Conservation (phyloP, 164 flowering plant species). For the Kalanchoe fedtschenkoi region DNA sequence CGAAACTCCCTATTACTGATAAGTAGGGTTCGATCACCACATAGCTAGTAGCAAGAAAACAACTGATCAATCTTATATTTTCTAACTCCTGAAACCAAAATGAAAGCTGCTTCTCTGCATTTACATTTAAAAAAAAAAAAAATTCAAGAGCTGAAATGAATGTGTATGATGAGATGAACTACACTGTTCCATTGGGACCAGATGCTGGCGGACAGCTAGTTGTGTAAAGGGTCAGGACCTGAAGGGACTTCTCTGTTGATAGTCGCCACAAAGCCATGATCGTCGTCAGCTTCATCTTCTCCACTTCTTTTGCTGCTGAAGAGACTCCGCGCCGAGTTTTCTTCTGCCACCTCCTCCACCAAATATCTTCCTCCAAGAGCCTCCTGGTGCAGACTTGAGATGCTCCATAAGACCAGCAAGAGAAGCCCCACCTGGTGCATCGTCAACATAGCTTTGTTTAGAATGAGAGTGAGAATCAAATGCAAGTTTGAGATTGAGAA, state of each 20-base stretch:
- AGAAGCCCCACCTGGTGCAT: neutral
- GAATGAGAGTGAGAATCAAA: too few species aligned
- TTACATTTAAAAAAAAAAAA: too few species aligned
- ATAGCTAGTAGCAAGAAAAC: too few species aligned
- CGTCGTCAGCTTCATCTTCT: neutral
- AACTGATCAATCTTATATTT: too few species aligned
- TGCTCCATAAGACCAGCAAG: neutral
- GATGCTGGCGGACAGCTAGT: neutral
- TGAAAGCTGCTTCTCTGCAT: too few species aligned
- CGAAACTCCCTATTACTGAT: too few species aligned
- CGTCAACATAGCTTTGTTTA: neutral
- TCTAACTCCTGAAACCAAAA: too few species aligned
- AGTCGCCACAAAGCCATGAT: neutral
- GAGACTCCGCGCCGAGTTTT: neutral
- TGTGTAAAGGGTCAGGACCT: slow-evolving; percentile 2
- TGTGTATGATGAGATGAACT: too few species aligned
- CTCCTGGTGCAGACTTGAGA: neutral
- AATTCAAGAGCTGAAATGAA: too few species aligned
- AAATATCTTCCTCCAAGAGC: neutral
- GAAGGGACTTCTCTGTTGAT: neutral
- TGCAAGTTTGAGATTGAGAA: neutral
- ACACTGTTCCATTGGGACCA: too few species aligned
- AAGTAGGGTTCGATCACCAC: too few species aligned
- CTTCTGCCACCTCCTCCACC: neutral
- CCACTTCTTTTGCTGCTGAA: neutral